Conservation (phyloP, 1,139 yeast species). For the Ogataea hybrid region DNA sequence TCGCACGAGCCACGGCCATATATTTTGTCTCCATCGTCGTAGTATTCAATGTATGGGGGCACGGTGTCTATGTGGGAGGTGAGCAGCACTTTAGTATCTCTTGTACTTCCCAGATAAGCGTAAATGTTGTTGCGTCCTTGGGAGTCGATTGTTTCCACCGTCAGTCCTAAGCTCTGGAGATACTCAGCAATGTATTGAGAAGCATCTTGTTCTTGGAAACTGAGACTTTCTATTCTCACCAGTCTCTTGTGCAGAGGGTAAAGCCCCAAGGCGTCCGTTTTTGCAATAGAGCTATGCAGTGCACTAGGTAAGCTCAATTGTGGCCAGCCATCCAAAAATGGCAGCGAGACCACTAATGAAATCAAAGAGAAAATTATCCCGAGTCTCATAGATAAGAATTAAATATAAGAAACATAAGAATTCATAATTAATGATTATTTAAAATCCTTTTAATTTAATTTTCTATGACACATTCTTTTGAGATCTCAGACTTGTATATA, state of each 20-base stretch:
- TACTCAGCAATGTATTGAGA: constrained; percentile 22
- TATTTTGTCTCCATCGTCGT: constrained; percentile 46
- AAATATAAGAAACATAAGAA: not conserved
- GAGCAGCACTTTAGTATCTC: constrained; percentile 49
- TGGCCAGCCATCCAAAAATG: not conserved
- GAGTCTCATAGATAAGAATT: not conserved
- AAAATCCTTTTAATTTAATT: not conserved
- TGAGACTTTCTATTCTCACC: constrained; percentile 25
- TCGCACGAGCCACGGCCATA: constrained; percentile 68
- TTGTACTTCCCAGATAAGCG: constrained; percentile 49
- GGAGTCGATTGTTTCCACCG: constrained; percentile 38
- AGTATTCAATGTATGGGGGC: constrained; percentile 61
- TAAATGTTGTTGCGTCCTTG: constrained; percentile 50
- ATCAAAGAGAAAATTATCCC: not conserved
- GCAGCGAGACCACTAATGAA: constrained; percentile 1
- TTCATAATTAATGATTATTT: not conserved
- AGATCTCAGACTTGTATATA: constrained; percentile 43
- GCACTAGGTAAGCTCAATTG: constrained; percentile 3
- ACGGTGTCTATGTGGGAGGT: constrained; percentile 74
- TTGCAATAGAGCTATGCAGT: not conserved
- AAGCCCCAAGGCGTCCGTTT: constrained; percentile 10
- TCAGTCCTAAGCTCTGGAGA: constrained; percentile 26
- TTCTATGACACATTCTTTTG: constrained; percentile 11
- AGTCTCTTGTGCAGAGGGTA: constrained; percentile 28
- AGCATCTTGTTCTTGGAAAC: constrained; percentile 26